Percentiles rank a stretch among this genome's conserved stretches.
Conservation (phyloP, 345 rosid species). For the Salix koriyanagi region DNA sequence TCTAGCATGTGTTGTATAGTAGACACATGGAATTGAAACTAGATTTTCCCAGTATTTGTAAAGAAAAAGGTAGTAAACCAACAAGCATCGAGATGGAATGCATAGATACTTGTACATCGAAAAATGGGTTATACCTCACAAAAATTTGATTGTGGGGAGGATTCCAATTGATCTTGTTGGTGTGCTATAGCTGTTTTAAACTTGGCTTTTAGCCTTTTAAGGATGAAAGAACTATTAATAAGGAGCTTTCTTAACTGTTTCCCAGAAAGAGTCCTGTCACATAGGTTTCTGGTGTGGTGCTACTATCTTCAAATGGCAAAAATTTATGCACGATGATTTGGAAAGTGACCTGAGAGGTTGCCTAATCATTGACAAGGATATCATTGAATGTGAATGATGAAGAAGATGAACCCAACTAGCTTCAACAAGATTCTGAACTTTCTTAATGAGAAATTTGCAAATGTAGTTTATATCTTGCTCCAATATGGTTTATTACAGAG, state of each 20-base stretch:
- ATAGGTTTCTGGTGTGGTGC: neutral
- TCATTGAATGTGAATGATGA: constrained; percentile 29
- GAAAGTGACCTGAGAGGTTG: constrained; percentile 23
- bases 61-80: neutral
- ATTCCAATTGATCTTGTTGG: neutral
- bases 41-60: neutral
- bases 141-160: neutral
- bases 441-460: constrained; percentile 40
- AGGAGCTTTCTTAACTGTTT: neutral
- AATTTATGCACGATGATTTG: neutral
- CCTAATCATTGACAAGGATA: constrained; percentile 27
- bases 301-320: neutral
- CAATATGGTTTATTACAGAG: constrained; percentile 67
- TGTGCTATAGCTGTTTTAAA: neutral
- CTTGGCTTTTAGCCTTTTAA: neutral
- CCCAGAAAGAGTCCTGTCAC: neutral
- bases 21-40: neutral
- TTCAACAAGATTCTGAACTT: constrained; percentile 11
- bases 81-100: neutral
- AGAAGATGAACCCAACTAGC: constrained; percentile 26
- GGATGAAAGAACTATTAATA: neutral
- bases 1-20: neutral
- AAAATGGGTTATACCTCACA: no score
- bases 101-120: neutral
- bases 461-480: constrained; percentile 51